Evolutionary conservation across 2,329 filamentous ascomycete genomes (phyloP), one percentile per base, ranked within the genome.

Genomic region (Alternaria rosae): DNA sequence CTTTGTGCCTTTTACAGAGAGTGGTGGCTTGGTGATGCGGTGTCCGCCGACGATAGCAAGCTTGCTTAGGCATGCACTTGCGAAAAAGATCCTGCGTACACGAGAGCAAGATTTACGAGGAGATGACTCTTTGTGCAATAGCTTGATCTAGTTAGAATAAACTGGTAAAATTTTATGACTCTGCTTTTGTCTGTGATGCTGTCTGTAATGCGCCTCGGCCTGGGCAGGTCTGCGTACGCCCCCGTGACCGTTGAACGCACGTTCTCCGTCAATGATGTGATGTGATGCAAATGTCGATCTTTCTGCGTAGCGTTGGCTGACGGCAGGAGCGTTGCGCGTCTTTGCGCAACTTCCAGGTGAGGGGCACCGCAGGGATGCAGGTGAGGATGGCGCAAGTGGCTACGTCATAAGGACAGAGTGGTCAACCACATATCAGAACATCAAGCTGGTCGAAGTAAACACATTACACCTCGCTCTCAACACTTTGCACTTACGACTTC

Each of bases 61-160:
- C 50, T 70, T 73, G 70, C 75, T 72, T 74, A 62, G 70, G 74
- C 72, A 71, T 70, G 63, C 54, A 59, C 60, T 65, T 15, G 65
- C 62, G 52, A 61, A 60, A 57, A 28, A 43, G 35, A 55, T 61
- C 42, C 45, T 58, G 60, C 57, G 54, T 28, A 62, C 59, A 66
- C 57, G 62, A 69, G 57, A 66, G 52, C 63, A 64, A 61, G 60
- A 68, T 69, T 67, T 67, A 74, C 64, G 57, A 58, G 62, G 61
- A 60, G 62, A 61, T 54, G 55, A 53, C 59, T 55, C 66, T 69
- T 71, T 74, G 68, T 76, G 73, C 68, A 74, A 57, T 74, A 74
- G 62, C 66, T 74, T 68, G 66, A 69, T 71, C 68, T 70, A 70
- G 69, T 71, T 70, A 65, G 57, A 73, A 74, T 67, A 64, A 65